phyloP scores from a whole-genome alignment of 768 basidiomycete species.

The Mrakia gelida region DNA sequence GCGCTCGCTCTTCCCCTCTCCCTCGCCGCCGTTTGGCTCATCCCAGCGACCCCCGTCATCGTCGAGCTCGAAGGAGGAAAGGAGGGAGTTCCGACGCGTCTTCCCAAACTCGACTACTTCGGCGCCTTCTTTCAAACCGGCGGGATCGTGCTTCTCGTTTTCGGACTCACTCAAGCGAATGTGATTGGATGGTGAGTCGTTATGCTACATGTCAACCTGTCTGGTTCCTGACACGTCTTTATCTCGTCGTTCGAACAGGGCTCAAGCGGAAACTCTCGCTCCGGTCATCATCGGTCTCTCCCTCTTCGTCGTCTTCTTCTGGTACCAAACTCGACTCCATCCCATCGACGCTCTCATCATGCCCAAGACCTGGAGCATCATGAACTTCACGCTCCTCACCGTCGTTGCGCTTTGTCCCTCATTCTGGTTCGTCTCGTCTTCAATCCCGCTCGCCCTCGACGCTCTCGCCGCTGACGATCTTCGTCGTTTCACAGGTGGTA shows the following conservation, averaged over 20 bases:
- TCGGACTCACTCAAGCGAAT: slow-evolving; percentile 17
- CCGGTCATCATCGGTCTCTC: slow-evolving; percentile 15
- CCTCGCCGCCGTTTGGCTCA: slow-evolving; percentile 1
- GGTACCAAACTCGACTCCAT: slow-evolving; percentile 12
- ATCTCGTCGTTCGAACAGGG: not conserved
- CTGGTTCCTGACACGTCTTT: too few relatives aligned
- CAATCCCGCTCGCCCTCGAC: not conserved
- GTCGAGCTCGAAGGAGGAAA: not conserved
- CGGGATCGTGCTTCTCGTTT: slow-evolving; percentile 4
- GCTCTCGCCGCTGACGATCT: not conserved
- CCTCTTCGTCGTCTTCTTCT: slow-evolving; percentile 24
- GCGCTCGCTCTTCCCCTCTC: slow-evolving; percentile 8
- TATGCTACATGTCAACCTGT: not conserved
- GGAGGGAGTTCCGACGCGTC: not conserved
- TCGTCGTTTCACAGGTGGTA: slow-evolving; percentile 10
- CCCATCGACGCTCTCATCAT: slow-evolving; percentile 19
- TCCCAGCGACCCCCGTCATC: slow-evolving; percentile 9
- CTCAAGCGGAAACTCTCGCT: slow-evolving; percentile 1
- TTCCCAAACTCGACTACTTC: slow-evolving; percentile 14
- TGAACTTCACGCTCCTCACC: slow-evolving; percentile 20
- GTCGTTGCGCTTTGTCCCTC: slow-evolving; percentile 17
- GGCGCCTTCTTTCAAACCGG: slow-evolving; percentile 6
- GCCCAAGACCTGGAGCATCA: slow-evolving; percentile 20
- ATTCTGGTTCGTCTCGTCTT: slow-evolving; percentile 3
- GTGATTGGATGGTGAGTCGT: slow-evolving; percentile 15